These are phyloP conservation scores for Coemansia sp. DNA, from an alignment of 192 early-diverging fungal genomes.

Conservation along the genomic window DNA sequence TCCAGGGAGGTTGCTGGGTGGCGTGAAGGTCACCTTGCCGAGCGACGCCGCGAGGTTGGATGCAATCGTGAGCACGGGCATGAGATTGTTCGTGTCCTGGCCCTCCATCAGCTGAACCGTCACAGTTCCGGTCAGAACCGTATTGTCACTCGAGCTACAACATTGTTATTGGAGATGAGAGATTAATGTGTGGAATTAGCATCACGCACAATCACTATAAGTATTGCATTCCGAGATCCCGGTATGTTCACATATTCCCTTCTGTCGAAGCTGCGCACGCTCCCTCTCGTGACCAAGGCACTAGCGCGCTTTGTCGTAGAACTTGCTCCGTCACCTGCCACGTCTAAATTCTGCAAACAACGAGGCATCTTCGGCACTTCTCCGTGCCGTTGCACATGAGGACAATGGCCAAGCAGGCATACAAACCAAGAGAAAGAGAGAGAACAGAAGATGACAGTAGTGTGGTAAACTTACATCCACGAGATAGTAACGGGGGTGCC, in stretches of 20 bases:
- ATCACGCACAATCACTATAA: neutral
- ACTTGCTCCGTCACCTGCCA: neutral
- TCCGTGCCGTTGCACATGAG: neutral
- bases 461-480: conserved; percentile 43
- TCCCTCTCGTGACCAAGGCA: neutral
- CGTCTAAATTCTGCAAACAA: neutral
- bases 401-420: neutral
- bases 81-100: conserved; percentile 40
- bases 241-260: neutral
- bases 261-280: neutral
- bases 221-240: neutral
- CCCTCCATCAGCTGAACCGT: conserved; percentile 50
- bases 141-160: conserved; percentile 38
- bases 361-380: neutral
- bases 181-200: neutral
- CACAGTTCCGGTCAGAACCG: conserved; percentile 38
- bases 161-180: neutral
- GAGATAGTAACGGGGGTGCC: conserved; percentile 25
- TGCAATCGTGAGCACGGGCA: conserved; percentile 23
- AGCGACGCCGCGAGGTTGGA: conserved; percentile 10
- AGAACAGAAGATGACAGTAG: neutral
- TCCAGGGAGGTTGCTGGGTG: conserved; percentile 17
- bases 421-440: neutral
- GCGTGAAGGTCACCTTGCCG: conserved; percentile 24
- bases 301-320: neutral